Evolutionary conservation across 306 rosid species (phyloP).

Genomic region (Carpinus fangiana): DNA sequence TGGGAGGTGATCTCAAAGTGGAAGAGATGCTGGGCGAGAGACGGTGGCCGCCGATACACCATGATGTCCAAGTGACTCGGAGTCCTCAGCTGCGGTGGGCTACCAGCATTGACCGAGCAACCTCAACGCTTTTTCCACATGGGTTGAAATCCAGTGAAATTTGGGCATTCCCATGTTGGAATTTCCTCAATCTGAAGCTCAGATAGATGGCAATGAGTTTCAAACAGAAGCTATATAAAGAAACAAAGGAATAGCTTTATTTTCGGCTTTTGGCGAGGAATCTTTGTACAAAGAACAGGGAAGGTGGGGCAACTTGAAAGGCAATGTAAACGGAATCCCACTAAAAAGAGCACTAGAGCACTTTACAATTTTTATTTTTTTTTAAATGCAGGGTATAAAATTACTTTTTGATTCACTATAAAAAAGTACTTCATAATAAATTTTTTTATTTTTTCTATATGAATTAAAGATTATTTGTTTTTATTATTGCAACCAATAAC

Average conservation of each 20-base stretch:
- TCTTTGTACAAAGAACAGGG: background rate
- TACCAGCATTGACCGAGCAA: constrained; percentile 47
- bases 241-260: background rate
- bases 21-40: constrained; percentile 72
- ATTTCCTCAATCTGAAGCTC: constrained; percentile 12
- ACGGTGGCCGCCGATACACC: constrained; percentile 57
- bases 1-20: constrained; percentile 79
- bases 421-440: too few relatives aligned
- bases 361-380: too few relatives aligned
- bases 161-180: constrained; percentile 44
- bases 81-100: constrained; percentile 49
- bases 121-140: constrained; percentile 44
- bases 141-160: too few relatives aligned
- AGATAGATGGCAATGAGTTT: constrained; percentile 15
- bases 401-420: too few relatives aligned
- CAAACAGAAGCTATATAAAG: background rate
- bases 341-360: too few relatives aligned
- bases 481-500: too few relatives aligned
- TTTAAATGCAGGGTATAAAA: too few relatives aligned
- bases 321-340: background rate
- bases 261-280: background rate
- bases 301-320: background rate
- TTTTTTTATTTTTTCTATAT: too few relatives aligned
- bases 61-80: constrained; percentile 49
- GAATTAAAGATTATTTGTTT: too few relatives aligned